Conservation (phyloP, 345 rosid genomes). For the Punica granatum region DNA sequence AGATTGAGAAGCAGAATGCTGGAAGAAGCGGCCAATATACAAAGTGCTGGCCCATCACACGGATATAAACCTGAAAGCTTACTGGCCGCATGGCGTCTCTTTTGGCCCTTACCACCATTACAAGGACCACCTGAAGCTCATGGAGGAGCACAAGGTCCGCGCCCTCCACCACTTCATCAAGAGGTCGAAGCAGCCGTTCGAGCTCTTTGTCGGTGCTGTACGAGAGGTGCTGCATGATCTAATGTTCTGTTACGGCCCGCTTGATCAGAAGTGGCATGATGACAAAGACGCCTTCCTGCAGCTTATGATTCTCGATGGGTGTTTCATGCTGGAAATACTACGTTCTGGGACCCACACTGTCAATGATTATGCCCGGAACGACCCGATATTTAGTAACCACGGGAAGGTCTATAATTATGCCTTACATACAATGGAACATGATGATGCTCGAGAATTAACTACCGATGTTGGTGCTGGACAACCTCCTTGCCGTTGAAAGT, state of each 20-base stretch:
- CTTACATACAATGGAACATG: conserved; percentile 7
- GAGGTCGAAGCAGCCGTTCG: background rate
- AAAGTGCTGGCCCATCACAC: background rate
- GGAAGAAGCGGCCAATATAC: conserved; percentile 7
- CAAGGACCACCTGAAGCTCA: background rate
- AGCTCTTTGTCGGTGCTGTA: background rate
- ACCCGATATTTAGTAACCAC: conserved; percentile 9
- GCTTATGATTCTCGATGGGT: conserved; percentile 11
- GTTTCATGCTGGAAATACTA: conserved; percentile 12
- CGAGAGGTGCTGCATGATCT: background rate
- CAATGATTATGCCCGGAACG: background rate
- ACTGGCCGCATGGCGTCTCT: conserved; percentile 9
- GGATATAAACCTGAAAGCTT: background rate
- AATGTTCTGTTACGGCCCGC: background rate
- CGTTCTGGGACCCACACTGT: background rate
- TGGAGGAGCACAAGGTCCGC: conserved; percentile 10
- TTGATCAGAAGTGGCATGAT: background rate
- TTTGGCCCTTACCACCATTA: conserved; percentile 15
- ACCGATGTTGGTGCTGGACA: conserved; percentile 4
- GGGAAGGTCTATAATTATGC: conserved; percentile 2
- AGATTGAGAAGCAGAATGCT: background rate
- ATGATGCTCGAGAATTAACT: conserved; percentile 14
- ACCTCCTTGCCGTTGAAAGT: conserved; percentile 3
- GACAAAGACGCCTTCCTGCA: background rate
- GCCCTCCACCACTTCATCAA: background rate